These are phyloP conservation scores for Pleomassaria siparia DNA, from an alignment of 2,329 filamentous ascomycete species.

Conservation along the genomic window DNA sequence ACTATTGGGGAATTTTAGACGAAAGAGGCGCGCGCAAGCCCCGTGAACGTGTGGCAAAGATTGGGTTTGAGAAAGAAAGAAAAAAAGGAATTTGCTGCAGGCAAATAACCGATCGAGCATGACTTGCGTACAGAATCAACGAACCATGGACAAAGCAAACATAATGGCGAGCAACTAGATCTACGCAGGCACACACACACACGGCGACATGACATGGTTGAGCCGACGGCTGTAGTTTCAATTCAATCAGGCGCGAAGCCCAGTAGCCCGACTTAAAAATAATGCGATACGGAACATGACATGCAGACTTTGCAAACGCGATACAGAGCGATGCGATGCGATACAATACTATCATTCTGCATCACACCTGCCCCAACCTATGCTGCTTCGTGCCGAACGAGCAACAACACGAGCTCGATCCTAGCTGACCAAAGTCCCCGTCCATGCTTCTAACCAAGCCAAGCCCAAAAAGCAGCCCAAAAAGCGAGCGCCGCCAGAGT, in stretches of 20 bases:
- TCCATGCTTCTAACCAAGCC: slow-evolving; percentile 1
- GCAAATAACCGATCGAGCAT: too few relatives aligned
- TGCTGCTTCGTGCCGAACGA: not conserved
- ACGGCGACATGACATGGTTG: not conserved
- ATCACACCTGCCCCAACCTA: not conserved
- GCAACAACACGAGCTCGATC: not conserved
- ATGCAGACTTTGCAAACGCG: not conserved
- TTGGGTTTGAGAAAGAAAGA: too few relatives aligned
- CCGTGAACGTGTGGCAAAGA: too few relatives aligned
- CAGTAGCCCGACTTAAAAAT: not conserved
- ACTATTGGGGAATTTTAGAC: too few relatives aligned
- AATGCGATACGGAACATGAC: not conserved
- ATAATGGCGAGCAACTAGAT: too few relatives aligned
- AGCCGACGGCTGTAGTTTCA: too few relatives aligned
- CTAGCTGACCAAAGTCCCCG: slow-evolving; percentile 11
- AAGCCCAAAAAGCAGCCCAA: too few relatives aligned
- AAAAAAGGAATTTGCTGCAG: too few relatives aligned
- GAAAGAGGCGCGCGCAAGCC: too few relatives aligned
- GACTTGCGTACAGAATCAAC: too few relatives aligned
- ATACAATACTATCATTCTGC: too few relatives aligned
- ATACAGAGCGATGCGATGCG: not conserved
- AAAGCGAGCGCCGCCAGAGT: slow-evolving; percentile 13
- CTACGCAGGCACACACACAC: not conserved
- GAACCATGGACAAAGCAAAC: too few relatives aligned
- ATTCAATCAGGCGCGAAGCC: not conserved